A percentile compares a stretch with the other conserved stretches of the same genome.
Conservation (phyloP, 345 rosid genomes). For the Geranium brycei region DNA sequence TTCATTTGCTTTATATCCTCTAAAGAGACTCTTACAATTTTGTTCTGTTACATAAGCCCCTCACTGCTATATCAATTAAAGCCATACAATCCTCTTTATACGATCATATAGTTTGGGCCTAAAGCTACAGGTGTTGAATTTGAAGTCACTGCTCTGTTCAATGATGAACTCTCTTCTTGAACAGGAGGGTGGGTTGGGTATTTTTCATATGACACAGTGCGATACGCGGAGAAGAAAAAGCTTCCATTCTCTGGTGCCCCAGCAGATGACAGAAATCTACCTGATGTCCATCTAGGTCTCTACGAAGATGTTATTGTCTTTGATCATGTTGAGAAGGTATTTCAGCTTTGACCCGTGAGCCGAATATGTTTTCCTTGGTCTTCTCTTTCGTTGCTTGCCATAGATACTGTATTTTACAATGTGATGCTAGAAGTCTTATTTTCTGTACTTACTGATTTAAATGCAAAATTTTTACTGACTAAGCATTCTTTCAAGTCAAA, state of each 20-base stretch:
- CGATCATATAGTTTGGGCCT: not conserved
- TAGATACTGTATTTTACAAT: not conserved
- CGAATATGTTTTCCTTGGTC: not conserved
- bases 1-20: not conserved
- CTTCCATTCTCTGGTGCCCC: conserved; percentile 65
- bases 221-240: conserved; percentile 80
- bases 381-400: not conserved
- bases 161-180: conserved; percentile 9
- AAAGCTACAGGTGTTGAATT: not conserved
- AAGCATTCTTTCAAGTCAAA: no score
- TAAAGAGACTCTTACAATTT: not conserved
- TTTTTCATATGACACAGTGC: conserved; percentile 87
- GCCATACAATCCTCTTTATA: not conserved
- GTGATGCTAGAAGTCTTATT: not conserved
- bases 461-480: no score
- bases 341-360: not conserved
- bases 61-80: not conserved
- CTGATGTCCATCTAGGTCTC: conserved; percentile 90
- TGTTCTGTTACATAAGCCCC: not conserved
- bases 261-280: conserved; percentile 74
- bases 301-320: conserved; percentile 76
- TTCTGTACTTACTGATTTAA: not conserved
- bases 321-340: conserved; percentile 87
- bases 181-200: conserved; percentile 97
- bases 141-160: not conserved